Evolutionary conservation across 2,329 filamentous ascomycete species (phyloP).

Genomic region (Chaetomiaceae sp.): DNA sequence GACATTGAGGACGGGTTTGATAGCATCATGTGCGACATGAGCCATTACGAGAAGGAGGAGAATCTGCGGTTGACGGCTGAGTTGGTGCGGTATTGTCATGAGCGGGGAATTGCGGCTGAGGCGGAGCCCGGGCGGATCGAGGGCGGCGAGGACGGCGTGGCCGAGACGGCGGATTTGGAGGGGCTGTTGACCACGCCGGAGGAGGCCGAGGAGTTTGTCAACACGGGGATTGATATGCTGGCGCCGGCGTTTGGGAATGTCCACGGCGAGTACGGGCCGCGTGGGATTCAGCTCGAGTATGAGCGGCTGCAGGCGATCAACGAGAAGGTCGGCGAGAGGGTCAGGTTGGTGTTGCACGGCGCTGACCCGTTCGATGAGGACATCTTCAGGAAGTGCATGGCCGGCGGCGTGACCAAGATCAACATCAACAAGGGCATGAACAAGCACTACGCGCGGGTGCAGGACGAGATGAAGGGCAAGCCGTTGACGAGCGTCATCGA

Average conservation of each 20-base stretch:
- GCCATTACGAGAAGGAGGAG: slow-evolving; percentile 63
- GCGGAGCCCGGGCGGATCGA: slow-evolving; percentile 58
- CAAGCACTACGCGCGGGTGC: slow-evolving; percentile 41
- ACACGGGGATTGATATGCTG: slow-evolving; percentile 67
- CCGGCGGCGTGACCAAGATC: slow-evolving; percentile 42
- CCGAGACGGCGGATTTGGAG: slow-evolving; percentile 49
- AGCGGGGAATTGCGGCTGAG: slow-evolving; percentile 60
- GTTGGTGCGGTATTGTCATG: slow-evolving; percentile 59
- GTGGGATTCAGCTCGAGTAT: slow-evolving; percentile 60
- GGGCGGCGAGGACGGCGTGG: slow-evolving; percentile 65
- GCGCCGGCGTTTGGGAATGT: slow-evolving; percentile 74
- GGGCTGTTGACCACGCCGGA: slow-evolving; percentile 59
- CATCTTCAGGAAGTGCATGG: slow-evolving; percentile 42
- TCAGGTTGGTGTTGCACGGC: slow-evolving; percentile 45
- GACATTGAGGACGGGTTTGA: slow-evolving; percentile 58
- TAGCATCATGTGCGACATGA: slow-evolving; percentile 71
- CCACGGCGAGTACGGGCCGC: slow-evolving; percentile 65
- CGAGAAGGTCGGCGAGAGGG: slow-evolving; percentile 39
- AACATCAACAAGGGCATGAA: slow-evolving; percentile 52
- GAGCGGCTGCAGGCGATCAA: slow-evolving; percentile 43
- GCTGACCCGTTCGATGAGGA: slow-evolving; percentile 44
- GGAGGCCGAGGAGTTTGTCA: slow-evolving; percentile 65
- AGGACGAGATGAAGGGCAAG: slow-evolving; percentile 42
- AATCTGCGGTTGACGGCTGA: slow-evolving; percentile 59
- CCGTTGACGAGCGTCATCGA: slow-evolving; percentile 45